phyloP scores from a whole-genome alignment of 2,329 filamentous ascomycete species.

The Ceratocystis ficicola region DNA sequence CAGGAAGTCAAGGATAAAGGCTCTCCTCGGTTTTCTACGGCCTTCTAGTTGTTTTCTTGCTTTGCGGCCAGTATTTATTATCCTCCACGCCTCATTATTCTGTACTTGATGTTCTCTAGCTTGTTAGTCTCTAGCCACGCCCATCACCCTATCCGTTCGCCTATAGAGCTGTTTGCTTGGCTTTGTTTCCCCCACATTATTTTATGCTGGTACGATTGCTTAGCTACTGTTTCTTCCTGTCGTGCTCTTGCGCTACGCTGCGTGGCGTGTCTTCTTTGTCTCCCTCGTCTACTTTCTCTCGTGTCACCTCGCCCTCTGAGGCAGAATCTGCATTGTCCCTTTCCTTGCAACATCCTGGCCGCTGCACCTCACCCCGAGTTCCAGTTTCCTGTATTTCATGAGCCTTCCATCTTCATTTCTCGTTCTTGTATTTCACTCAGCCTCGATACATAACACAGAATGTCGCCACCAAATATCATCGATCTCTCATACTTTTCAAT shows the following conservation, averaged over 20 bases:
- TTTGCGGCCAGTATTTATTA: background rate
- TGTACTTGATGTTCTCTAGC: background rate
- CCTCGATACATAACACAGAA: conserved; percentile 6
- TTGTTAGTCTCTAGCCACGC: background rate
- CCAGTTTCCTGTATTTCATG: background rate
- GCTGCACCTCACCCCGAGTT: background rate
- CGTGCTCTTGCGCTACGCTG: background rate
- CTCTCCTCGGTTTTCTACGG: background rate
- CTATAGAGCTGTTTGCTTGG: background rate
- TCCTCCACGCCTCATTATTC: background rate
- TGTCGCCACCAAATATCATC: conserved; percentile 21
- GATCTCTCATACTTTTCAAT: conserved; percentile 16
- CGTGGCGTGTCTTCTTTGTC: background rate
- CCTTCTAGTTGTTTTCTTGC: background rate
- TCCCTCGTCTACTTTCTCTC: background rate
- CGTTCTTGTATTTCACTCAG: background rate
- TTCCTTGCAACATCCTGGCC: background rate
- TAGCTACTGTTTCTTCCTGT: background rate
- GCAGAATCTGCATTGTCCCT: conserved; percentile 1
- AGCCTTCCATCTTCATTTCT: background rate
- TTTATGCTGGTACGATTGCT: background rate
- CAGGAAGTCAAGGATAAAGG: background rate
- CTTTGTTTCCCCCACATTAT: background rate
- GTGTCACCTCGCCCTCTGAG: background rate
- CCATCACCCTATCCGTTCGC: too few relatives aligned